phyloP scores from a whole-genome alignment of 83 land plant species.

The Thuja plicata region DNA sequence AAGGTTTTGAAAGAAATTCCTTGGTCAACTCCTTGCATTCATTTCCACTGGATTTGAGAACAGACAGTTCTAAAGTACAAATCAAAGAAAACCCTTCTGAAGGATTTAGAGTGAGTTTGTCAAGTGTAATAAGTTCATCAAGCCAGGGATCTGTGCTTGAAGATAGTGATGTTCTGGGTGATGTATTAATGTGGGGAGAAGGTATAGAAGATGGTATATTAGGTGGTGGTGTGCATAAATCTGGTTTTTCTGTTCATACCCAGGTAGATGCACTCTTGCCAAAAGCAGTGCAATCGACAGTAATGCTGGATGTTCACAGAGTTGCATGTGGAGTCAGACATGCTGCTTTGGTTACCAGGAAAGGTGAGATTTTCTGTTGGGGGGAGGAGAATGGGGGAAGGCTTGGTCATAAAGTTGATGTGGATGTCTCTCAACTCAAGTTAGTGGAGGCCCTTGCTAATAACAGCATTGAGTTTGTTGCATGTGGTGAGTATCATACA shows the following conservation, averaged over 20 bases:
- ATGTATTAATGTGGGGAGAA: slow-evolving; percentile 79
- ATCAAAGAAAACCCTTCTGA: slow-evolving; percentile 17
- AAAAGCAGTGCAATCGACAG: slow-evolving; percentile 66
- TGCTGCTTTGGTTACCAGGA: slow-evolving; percentile 85
- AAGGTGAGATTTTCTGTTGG: slow-evolving; percentile 97
- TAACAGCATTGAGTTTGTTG: slow-evolving; percentile 29
- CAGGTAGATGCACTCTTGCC: slow-evolving; percentile 65
- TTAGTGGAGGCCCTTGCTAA: slow-evolving; percentile 50
- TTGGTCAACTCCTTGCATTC: slow-evolving; percentile 30
- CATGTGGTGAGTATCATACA: slow-evolving; percentile 62
- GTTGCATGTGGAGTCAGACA: slow-evolving; percentile 87
- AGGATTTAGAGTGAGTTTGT: slow-evolving; percentile 26
- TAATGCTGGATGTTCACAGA: slow-evolving; percentile 65
- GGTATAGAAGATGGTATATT: slow-evolving; percentile 48
- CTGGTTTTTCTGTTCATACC: slow-evolving; percentile 15
- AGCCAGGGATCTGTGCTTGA: slow-evolving; percentile 35
- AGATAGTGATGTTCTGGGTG: slow-evolving; percentile 44
- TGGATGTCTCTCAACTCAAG: slow-evolving; percentile 53
- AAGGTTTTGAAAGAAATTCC: slow-evolving; percentile 19
- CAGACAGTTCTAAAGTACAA: slow-evolving; percentile 19
- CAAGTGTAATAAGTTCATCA: slow-evolving; percentile 40
- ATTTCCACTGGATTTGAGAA: slow-evolving; percentile 15
- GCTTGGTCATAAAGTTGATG: slow-evolving; percentile 71
- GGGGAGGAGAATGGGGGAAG: slow-evolving; percentile 94
- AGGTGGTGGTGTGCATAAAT: slow-evolving; percentile 47